phyloP scores from a whole-genome alignment of 768 basidiomycete genomes.

The Lepiota venenata region DNA sequence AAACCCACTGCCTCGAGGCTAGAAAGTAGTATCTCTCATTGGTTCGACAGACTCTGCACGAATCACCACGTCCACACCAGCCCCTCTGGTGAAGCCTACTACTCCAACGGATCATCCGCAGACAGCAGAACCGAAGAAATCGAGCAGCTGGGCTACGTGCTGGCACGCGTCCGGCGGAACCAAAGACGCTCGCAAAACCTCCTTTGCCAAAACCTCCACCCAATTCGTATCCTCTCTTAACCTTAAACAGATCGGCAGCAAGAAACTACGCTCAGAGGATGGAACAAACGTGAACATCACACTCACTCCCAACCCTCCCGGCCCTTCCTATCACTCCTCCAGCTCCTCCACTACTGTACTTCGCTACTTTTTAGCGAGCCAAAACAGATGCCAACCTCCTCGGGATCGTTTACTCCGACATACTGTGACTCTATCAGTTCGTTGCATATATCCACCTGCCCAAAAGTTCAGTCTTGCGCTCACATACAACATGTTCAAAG shows the following conservation, averaged over 20 bases:
- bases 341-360: neutral
- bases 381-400: slow-evolving; percentile 3
- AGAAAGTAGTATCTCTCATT: slow-evolving; percentile 1
- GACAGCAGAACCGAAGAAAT: neutral
- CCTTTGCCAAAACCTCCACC: slow-evolving; percentile 6
- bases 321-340: neutral
- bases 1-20: neutral
- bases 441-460: neutral
- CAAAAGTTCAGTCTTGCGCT: neutral
- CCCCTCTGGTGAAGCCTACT: no score
- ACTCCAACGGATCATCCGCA: no score
- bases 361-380: slow-evolving; percentile 4
- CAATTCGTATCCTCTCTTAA: neutral
- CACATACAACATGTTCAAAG: neutral
- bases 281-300: slow-evolving; percentile 3
- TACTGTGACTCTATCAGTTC: neutral
- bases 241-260: neutral
- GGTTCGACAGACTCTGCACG: neutral
- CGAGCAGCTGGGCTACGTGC: neutral
- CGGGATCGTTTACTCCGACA: neutral
- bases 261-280: neutral
- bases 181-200: neutral
- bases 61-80: no score
- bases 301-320: slow-evolving; percentile 4
- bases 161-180: slow-evolving; percentile 4